These are phyloP conservation scores for Chalciporus sphaerocephalus DNA, from an alignment of 768 basidiomycete genomes.

Conservation along the genomic window DNA sequence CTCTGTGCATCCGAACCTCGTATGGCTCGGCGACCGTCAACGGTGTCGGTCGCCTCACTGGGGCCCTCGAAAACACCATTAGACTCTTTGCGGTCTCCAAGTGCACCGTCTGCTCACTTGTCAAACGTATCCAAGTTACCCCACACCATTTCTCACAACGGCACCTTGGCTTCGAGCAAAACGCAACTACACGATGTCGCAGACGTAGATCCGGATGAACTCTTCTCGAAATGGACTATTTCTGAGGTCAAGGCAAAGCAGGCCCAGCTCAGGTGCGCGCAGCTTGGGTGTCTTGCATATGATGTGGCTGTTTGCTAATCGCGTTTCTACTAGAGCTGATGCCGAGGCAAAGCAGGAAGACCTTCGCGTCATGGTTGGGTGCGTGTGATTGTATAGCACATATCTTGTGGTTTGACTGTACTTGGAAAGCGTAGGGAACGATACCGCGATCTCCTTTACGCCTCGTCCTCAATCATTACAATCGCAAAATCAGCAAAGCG, in stretches of 20 bases:
- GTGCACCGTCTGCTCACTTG: slow-evolving; percentile 1
- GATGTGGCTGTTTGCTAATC: slow-evolving; percentile 3
- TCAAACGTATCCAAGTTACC: slow-evolving; percentile 8
- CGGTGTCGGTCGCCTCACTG: slow-evolving; percentile 29
- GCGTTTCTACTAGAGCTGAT: slow-evolving; percentile 49
- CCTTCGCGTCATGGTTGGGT: slow-evolving; percentile 89
- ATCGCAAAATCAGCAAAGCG: slow-evolving; percentile 65
- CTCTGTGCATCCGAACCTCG: slow-evolving; percentile 1
- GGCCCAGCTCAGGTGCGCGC: slow-evolving; percentile 57
- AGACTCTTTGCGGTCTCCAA: slow-evolving; percentile 9
- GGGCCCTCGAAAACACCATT: slow-evolving; percentile 15
- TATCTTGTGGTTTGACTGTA: slow-evolving; percentile 30
- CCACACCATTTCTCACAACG: slow-evolving; percentile 9
- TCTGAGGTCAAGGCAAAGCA: slow-evolving; percentile 65
- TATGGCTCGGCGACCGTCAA: slow-evolving; percentile 41
- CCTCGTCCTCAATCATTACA: slow-evolving; percentile 78
- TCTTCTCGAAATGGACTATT: slow-evolving; percentile 70
- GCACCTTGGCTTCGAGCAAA: slow-evolving; percentile 11
- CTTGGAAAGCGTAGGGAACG: slow-evolving; percentile 75
- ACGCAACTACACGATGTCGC: slow-evolving; percentile 15
- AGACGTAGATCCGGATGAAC: slow-evolving; percentile 60
- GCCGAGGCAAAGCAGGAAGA: slow-evolving; percentile 87
- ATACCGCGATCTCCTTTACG: slow-evolving; percentile 82
- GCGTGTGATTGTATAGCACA: slow-evolving; percentile 36
- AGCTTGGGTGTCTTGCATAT: slow-evolving; percentile 2